Evolutionary conservation across 495 filamentous ascomycete species (phyloP).

Genomic region (Chaetomidium leptoderma): DNA sequence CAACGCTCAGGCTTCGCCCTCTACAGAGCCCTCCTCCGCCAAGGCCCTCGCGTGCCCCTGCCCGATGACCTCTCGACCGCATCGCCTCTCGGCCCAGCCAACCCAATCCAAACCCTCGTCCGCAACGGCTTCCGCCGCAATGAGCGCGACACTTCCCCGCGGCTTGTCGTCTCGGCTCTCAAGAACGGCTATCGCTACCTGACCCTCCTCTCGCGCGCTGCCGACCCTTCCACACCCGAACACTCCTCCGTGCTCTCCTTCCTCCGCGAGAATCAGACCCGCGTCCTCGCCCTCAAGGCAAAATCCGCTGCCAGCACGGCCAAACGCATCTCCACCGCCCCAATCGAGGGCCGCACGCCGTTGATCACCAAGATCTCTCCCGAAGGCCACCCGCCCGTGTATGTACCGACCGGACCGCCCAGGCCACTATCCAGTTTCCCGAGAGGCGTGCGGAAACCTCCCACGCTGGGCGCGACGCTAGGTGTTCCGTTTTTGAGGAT

Average conservation of each 20-base stretch:
- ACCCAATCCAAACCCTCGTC: slow-evolving; percentile 41
- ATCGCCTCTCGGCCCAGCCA: slow-evolving; percentile 39
- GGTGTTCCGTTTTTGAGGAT: slow-evolving; percentile 67
- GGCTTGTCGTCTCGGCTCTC: slow-evolving; percentile 51
- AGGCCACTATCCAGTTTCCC: slow-evolving; percentile 39
- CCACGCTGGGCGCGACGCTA: slow-evolving; percentile 51
- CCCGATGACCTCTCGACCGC: slow-evolving; percentile 36
- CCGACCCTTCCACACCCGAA: slow-evolving; percentile 18
- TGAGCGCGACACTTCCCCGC: slow-evolving; percentile 48
- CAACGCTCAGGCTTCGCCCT: slow-evolving; percentile 59
- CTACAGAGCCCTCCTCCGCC: slow-evolving; percentile 65
- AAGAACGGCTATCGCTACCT: slow-evolving; percentile 57
- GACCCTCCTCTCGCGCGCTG: slow-evolving; percentile 22
- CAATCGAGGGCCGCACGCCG: slow-evolving; percentile 23
- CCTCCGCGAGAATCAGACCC: slow-evolving; percentile 31
- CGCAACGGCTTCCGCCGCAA: slow-evolving; percentile 58
- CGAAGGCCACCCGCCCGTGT: slow-evolving; percentile 36
- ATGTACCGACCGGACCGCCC: slow-evolving; percentile 41
- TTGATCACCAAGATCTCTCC: slow-evolving; percentile 33
- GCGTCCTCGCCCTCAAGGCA: slow-evolving; percentile 15
- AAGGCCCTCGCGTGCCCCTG: slow-evolving; percentile 50
- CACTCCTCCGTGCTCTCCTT: slow-evolving; percentile 32
- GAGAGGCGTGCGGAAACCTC: slow-evolving; percentile 55
- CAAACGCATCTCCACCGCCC: slow-evolving; percentile 6
- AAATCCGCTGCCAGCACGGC: slow-evolving; percentile 1